phyloP scores from a whole-genome alignment of 768 basidiomycete genomes.

The Russula abietina region DNA sequence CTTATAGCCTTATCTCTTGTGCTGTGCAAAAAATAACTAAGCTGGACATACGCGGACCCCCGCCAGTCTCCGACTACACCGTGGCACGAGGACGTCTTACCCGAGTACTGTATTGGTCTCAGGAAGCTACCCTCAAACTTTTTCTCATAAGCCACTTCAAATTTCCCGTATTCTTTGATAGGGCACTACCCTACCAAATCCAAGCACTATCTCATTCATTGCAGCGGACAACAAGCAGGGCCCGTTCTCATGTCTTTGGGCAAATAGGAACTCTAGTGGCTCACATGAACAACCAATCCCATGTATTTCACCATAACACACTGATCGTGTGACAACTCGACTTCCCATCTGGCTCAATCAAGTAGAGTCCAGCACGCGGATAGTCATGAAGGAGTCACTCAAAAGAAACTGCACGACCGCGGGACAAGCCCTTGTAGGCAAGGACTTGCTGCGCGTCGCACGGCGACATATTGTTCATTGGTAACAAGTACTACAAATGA shows the following conservation, averaged over 20 bases:
- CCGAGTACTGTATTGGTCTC: background rate
- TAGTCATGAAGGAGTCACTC: background rate
- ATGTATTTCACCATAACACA: background rate
- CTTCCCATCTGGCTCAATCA: background rate
- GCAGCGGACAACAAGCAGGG: background rate
- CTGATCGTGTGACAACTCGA: background rate
- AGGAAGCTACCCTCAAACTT: conserved; percentile 15
- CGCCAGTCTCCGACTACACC: background rate
- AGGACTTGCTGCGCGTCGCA: conserved; percentile 78
- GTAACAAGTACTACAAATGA: conserved; percentile 35
- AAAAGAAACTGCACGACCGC: conserved; percentile 48
- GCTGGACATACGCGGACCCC: background rate
- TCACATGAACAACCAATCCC: background rate
- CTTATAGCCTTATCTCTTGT: background rate
- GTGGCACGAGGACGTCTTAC: background rate
- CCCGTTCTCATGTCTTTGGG: background rate
- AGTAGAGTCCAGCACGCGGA: background rate
- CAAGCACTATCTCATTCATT: background rate
- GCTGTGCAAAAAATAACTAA: background rate
- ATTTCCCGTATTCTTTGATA: background rate
- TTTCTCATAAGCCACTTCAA: background rate
- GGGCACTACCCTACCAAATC: conserved; percentile 1
- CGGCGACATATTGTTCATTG: conserved; percentile 65
- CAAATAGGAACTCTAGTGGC: background rate
- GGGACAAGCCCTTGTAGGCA: conserved; percentile 54